Conservation (phyloP, 768 basidiomycete species). For the Tylopilus sp. region DNA sequence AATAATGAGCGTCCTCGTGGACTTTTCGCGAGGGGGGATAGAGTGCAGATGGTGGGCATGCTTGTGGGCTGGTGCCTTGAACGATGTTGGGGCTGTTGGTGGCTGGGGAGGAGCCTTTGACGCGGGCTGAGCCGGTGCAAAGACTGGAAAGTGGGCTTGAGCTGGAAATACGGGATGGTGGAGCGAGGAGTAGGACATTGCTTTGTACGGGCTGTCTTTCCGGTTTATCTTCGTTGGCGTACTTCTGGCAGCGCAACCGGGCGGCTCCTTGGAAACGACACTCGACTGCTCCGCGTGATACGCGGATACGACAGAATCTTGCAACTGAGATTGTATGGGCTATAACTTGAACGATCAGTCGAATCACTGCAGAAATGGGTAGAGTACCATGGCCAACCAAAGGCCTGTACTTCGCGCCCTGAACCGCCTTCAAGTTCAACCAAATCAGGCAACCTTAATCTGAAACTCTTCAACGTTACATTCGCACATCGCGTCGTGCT, state of each 20-base stretch:
- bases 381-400: no score
- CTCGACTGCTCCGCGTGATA: not conserved
- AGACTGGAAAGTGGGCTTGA: slow-evolving; percentile 20
- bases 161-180: slow-evolving; percentile 17
- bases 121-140: slow-evolving; percentile 8
- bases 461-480: no score
- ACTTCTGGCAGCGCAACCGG: not conserved
- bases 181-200: slow-evolving; percentile 33
- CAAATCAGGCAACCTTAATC: no score
- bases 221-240: slow-evolving; percentile 22
- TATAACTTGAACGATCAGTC: no score
- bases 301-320: no score
- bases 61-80: slow-evolving; percentile 77
- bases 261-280: not conserved
- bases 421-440: no score
- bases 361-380: no score
- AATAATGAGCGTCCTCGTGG: slow-evolving; percentile 82
- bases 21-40: slow-evolving; percentile 84
- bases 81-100: slow-evolving; percentile 29
- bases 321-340: no score
- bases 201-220: slow-evolving; percentile 2
- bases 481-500: no score
- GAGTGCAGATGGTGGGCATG: slow-evolving; percentile 87
- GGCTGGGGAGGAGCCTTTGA: slow-evolving; percentile 4
- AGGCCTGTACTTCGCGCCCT: no score